These are phyloP conservation scores for Trypanosomatidae sp. DNA, from an alignment of 208 protist species.

Conservation along the genomic window DNA sequence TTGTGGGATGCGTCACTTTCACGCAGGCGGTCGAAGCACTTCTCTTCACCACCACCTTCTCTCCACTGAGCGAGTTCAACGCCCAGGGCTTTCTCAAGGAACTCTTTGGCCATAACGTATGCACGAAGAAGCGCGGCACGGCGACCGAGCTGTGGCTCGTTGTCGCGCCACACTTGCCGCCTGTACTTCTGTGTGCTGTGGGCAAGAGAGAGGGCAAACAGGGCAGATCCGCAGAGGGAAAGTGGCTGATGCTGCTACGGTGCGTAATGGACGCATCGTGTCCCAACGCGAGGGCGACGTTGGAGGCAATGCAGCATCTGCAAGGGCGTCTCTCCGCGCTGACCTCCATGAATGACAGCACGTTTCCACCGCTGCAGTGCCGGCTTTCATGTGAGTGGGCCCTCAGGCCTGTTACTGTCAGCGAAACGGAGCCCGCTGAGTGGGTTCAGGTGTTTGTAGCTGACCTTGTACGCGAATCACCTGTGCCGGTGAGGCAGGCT, in stretches of 20 bases:
- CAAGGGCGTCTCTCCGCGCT: background rate
- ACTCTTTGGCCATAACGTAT: background rate
- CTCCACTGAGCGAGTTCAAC: background rate
- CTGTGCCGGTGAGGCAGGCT: background rate
- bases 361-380: background rate
- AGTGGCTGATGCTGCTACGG: background rate
- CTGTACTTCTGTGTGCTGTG: background rate
- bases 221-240: background rate
- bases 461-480: background rate
- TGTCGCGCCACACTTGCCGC: background rate
- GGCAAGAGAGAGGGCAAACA: background rate
- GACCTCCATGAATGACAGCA: background rate
- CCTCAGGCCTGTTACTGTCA: background rate
- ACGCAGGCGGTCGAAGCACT: slow-evolving; percentile 4
- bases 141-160: background rate
- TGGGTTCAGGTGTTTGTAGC: slow-evolving; percentile 2
- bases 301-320: slow-evolving; percentile 1
- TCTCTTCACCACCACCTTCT: slow-evolving; percentile 4
- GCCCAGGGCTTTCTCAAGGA: background rate
- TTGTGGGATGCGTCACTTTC: slow-evolving; percentile 6
- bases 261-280: slow-evolving; percentile 6
- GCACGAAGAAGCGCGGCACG: background rate
- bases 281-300: background rate
- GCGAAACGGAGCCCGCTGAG: background rate
- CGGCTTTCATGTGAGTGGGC: slow-evolving; percentile 1